A percentile compares a stretch with the other conserved stretches of the same genome.
phyloP scores from a whole-genome alignment of 2,329 filamentous ascomycete genomes.

The Coniella lustricola region DNA sequence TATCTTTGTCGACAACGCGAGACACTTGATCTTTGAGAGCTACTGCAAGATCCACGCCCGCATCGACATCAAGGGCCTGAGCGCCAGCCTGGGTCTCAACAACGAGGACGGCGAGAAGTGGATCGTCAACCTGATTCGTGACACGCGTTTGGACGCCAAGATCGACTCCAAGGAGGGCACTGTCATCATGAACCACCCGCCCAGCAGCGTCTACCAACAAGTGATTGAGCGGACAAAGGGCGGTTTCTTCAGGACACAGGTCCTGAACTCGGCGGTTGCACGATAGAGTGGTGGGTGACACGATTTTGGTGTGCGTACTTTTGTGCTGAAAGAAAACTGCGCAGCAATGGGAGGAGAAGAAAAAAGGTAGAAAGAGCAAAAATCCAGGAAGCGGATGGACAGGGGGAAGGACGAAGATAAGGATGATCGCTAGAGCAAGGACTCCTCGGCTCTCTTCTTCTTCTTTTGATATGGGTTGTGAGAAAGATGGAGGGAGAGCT shows the following conservation, averaged over 20 bases:
- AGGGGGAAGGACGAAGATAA: not conserved
- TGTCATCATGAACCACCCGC: slow-evolving; percentile 98
- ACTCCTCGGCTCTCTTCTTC: no score
- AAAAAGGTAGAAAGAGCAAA: no score
- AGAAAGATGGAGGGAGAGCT: no score
- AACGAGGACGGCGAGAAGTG: slow-evolving; percentile 98
- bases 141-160: slow-evolving; percentile 96
- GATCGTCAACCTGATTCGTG: slow-evolving; percentile 98
- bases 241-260: slow-evolving; percentile 96
- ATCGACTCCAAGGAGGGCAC: slow-evolving; percentile 99
- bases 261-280: slow-evolving; percentile 64
- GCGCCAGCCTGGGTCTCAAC: slow-evolving; percentile 80
- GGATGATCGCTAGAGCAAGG: not conserved
- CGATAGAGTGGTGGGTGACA: slow-evolving; percentile 30
- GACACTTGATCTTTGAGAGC: slow-evolving; percentile 95
- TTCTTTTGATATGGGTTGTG: no score
- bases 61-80: slow-evolving; percentile 97
- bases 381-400: not conserved
- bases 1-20: slow-evolving; percentile 84
- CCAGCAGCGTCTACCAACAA: slow-evolving; percentile 97
- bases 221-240: slow-evolving; percentile 99
- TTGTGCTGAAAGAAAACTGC: no score
- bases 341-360: no score
- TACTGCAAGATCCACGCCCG: slow-evolving; percentile 99
- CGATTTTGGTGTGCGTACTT: no score